phyloP scores from a whole-genome alignment of 2,329 filamentous ascomycete genomes.

The Nothomitra cinnamomea region DNA sequence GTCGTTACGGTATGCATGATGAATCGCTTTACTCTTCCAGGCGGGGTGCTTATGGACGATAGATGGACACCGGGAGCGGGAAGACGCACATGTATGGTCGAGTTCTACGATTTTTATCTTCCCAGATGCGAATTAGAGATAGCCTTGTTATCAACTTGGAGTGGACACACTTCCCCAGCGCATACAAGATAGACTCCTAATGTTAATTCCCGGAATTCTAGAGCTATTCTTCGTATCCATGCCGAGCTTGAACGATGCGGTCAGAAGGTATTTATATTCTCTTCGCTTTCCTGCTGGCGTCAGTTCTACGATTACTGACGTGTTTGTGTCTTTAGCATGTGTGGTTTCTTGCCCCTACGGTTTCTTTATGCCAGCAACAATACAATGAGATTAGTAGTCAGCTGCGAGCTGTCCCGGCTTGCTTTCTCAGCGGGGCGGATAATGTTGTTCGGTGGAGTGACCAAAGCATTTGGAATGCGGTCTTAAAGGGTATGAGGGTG shows the following conservation, averaged over 20 bases:
- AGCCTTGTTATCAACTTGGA: too few species aligned
- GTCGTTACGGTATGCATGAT: constrained; percentile 23
- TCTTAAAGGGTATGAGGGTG: constrained; percentile 47
- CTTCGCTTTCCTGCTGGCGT: background rate
- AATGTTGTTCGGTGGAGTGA: constrained; percentile 58
- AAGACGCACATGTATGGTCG: constrained; percentile 25
- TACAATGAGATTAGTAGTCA: constrained; percentile 18
- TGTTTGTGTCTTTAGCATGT: constrained; percentile 18
- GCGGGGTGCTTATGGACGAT: background rate
- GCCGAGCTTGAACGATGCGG: constrained; percentile 24
- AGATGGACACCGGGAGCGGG: constrained; percentile 31
- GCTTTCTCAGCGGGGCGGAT: constrained; percentile 49
- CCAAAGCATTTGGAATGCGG: constrained; percentile 46
- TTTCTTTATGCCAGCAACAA: constrained; percentile 29
- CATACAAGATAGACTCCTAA: background rate
- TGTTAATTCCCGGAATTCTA: constrained; percentile 6
- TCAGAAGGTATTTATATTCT: constrained; percentile 21
- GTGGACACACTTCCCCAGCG: too few species aligned
- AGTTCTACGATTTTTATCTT: background rate
- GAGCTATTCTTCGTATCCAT: constrained; percentile 26
- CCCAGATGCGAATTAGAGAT: too few species aligned
- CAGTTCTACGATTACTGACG: background rate
- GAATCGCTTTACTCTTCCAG: background rate
- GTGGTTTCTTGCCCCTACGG: constrained; percentile 30
- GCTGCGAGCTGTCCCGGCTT: constrained; percentile 34